These are phyloP conservation scores for Aspergillus tanneri DNA, from an alignment of 2,329 filamentous ascomycete species.

Conservation along the genomic window DNA sequence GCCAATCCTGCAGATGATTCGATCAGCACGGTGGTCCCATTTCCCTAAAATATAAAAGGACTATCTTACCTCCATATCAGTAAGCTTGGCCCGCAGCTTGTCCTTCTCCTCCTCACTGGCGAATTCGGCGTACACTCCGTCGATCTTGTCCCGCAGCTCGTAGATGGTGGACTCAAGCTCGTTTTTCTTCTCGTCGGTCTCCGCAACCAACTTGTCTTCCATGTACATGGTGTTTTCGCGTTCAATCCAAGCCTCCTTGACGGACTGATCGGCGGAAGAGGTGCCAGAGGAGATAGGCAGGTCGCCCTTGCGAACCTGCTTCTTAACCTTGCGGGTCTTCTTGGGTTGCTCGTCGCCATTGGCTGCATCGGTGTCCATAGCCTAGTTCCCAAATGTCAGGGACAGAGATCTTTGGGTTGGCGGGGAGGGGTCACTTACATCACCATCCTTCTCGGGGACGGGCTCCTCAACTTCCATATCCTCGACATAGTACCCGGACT, in stretches of 20 bases:
- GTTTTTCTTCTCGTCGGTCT: slow-evolving; percentile 99
- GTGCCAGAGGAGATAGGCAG: slow-evolving; percentile 83
- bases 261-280: slow-evolving; percentile 68
- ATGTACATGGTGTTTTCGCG: slow-evolving; percentile 88
- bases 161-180: slow-evolving; percentile 98
- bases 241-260: slow-evolving; percentile 70
- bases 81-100: slow-evolving; percentile 79
- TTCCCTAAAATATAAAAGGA: background rate
- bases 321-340: slow-evolving; percentile 96
- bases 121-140: slow-evolving; percentile 86
- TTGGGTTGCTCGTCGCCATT: slow-evolving; percentile 67
- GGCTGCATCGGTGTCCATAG: slow-evolving; percentile 76
- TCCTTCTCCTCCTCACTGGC: slow-evolving; percentile 90
- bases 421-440: slow-evolving; percentile 38
- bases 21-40: slow-evolving; percentile 21
- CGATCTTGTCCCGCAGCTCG: slow-evolving; percentile 91
- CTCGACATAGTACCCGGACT: slow-evolving; percentile 96
- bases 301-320: slow-evolving; percentile 97
- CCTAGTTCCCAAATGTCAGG: slow-evolving; percentile 51
- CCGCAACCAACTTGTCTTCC: slow-evolving; percentile 97
- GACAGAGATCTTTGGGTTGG: background rate
- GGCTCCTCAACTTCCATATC: slow-evolving; percentile 97
- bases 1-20: slow-evolving; percentile 72
- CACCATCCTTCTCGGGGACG: slow-evolving; percentile 68
- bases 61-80: slow-evolving; percentile 74